These are phyloP conservation scores for Neophaeococcomyces aloes DNA, from an alignment of 2,329 filamentous ascomycete species.

Conservation along the genomic window DNA sequence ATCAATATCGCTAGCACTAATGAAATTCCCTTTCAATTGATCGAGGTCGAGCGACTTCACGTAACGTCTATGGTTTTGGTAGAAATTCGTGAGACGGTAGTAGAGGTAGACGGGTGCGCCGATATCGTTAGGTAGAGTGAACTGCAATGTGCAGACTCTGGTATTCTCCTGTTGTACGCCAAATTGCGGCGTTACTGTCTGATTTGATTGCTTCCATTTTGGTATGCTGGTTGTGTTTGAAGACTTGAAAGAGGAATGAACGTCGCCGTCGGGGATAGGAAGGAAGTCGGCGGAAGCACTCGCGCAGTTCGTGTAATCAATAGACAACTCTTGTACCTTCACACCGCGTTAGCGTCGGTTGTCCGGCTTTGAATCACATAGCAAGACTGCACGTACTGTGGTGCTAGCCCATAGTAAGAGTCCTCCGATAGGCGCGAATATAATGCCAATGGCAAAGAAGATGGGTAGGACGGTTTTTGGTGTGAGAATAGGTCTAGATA, in stretches of 20 bases:
- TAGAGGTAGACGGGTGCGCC: constrained; percentile 79
- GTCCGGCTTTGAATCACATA: neutral
- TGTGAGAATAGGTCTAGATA: constrained; percentile 74
- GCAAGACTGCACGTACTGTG: constrained; percentile 45
- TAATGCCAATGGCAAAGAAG: constrained; percentile 81
- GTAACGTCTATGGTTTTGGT: constrained; percentile 96
- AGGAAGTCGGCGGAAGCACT: constrained; percentile 38
- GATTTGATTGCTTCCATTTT: constrained; percentile 23
- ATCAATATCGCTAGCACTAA: constrained; percentile 51
- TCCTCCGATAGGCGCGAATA: constrained; percentile 88
- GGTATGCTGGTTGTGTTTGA: constrained; percentile 30
- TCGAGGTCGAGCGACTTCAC: constrained; percentile 77
- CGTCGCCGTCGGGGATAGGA: constrained; percentile 46
- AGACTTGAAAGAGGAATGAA: constrained; percentile 62
- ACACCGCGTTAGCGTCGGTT: constrained; percentile 2
- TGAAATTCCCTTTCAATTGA: constrained; percentile 66
- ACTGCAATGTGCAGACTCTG: constrained; percentile 59
- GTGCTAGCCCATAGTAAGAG: constrained; percentile 76
- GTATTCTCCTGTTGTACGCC: constrained; percentile 27
- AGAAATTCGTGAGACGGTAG: constrained; percentile 94
- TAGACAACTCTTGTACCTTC: constrained; percentile 77
- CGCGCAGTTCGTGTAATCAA: constrained; percentile 80
- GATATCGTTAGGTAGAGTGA: constrained; percentile 69
- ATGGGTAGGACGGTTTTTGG: constrained; percentile 86
- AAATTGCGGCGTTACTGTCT: constrained; percentile 19